Evolutionary conservation across 768 basidiomycete genomes (phyloP).

Genomic region (Pleurotus djamor): DNA sequence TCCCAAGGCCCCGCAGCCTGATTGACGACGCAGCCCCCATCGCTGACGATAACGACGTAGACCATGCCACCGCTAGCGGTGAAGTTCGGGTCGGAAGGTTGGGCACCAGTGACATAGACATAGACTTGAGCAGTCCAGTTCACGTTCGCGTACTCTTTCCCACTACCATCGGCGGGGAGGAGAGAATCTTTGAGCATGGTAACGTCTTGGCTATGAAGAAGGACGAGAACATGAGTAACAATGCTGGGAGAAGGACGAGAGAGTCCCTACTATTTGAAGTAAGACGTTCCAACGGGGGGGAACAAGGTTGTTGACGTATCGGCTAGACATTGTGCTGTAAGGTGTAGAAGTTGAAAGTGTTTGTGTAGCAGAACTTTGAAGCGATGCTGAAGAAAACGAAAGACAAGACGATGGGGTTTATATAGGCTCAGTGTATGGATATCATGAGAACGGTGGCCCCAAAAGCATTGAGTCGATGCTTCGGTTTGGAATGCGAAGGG

Average conservation of each 20-base stretch:
- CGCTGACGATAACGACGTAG: not conserved
- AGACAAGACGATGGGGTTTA: too few relatives aligned
- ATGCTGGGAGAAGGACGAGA: not conserved
- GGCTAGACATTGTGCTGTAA: not conserved
- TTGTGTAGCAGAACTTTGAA: too few relatives aligned
- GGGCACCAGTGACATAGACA: not conserved
- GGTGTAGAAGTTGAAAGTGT: too few relatives aligned
- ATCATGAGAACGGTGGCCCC: too few relatives aligned
- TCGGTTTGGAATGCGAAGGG: too few relatives aligned
- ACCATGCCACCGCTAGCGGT: not conserved
- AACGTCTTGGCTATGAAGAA: not conserved
- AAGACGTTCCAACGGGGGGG: not conserved
- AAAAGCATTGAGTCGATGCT: too few relatives aligned
- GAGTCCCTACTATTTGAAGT: not conserved
- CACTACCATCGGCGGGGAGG: not conserved
- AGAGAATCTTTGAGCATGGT: not conserved
- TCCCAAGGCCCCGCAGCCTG: not conserved
- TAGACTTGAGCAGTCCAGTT: not conserved
- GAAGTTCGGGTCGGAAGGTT: not conserved
- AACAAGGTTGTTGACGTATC: conserved; percentile 4
- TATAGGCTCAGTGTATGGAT: too few relatives aligned
- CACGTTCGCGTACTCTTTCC: not conserved
- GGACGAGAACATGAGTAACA: not conserved
- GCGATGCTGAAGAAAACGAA: too few relatives aligned
- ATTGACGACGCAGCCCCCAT: not conserved